A percentile compares a stretch with the other conserved stretches of the same genome.
phyloP scores from a whole-genome alignment of 805 yeast species.

The Monosporozyma aquatica region DNA sequence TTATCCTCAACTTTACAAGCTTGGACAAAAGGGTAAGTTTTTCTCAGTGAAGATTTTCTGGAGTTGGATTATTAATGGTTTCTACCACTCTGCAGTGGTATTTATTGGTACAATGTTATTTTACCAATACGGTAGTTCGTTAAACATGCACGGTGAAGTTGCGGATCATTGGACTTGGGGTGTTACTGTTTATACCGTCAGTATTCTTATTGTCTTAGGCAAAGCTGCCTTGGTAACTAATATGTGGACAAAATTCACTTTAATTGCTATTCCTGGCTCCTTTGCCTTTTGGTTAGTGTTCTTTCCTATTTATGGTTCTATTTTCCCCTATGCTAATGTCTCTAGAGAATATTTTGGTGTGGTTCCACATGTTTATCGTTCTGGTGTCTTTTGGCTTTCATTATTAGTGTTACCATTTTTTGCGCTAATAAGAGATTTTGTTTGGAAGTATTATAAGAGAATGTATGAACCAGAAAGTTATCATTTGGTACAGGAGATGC shows the following conservation, averaged over 20 bases:
- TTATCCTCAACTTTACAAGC: slow-evolving; percentile 84
- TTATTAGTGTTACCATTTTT: slow-evolving; percentile 63
- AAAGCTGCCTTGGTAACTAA: slow-evolving; percentile 90
- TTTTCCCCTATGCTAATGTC: slow-evolving; percentile 77
- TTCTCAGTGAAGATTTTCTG: slow-evolving; percentile 88
- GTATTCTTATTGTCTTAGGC: slow-evolving; percentile 82
- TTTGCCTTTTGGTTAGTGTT: slow-evolving; percentile 72
- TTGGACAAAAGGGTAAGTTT: slow-evolving; percentile 83
- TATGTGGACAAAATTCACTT: slow-evolving; percentile 89
- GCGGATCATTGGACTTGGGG: slow-evolving; percentile 96
- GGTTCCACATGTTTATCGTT: slow-evolving; percentile 62
- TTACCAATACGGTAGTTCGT: slow-evolving; percentile 56
- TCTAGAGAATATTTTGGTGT: slow-evolving; percentile 83
- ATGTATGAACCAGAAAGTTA: slow-evolving; percentile 86
- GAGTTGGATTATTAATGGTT: slow-evolving; percentile 96
- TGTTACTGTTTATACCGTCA: slow-evolving; percentile 76
- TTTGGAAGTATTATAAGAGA: slow-evolving; percentile 92
- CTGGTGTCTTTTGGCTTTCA: slow-evolving; percentile 77
- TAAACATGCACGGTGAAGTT: slow-evolving; percentile 51
- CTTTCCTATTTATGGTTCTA: slow-evolving; percentile 76
- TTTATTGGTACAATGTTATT: slow-evolving; percentile 65
- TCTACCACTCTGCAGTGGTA: slow-evolving; percentile 82
- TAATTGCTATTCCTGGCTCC: slow-evolving; percentile 93
- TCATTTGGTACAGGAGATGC: slow-evolving; percentile 94
- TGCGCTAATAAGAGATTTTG: slow-evolving; percentile 77